A percentile compares a stretch with the other conserved stretches of the same genome.
Conservation (phyloP, 23 red algal species). For the Gracilariopsis chorda region DNA sequence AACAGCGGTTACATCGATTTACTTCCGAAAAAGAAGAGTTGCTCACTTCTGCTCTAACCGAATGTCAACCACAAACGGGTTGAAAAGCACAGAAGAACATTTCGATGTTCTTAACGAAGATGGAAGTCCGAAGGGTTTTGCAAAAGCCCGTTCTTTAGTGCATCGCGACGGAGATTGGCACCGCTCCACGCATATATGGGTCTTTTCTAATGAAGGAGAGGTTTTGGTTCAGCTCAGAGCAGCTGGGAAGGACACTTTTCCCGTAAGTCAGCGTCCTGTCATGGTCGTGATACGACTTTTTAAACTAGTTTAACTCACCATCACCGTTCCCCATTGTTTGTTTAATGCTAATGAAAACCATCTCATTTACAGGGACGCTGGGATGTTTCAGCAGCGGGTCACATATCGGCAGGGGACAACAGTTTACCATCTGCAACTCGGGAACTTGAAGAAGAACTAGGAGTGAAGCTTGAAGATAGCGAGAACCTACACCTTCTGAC, state of each 20-base stretch:
- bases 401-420: conserved; percentile 77
- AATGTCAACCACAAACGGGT: too few species aligned
- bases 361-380: conserved; percentile 54
- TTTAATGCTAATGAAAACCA: too few species aligned
- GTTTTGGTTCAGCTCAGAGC: conserved; percentile 75
- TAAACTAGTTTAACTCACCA: too few species aligned
- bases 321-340: not conserved
- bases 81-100: conserved; percentile 54
- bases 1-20: too few species aligned
- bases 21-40: too few species aligned
- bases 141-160: conserved; percentile 66
- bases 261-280: conserved; percentile 34
- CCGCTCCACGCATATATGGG: conserved; percentile 85
- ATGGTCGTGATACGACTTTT: too few species aligned
- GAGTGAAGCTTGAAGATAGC: conserved; percentile 36
- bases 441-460: conserved; percentile 88
- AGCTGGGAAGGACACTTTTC: conserved; percentile 83
- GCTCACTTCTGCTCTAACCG: too few species aligned
- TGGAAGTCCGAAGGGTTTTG: conserved; percentile 22
- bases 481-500: conserved; percentile 22
- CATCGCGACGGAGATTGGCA: conserved; percentile 93
- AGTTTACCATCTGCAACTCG: conserved; percentile 47
- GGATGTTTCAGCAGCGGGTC: conserved; percentile 92
- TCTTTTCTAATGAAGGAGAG: not conserved
- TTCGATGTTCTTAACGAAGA: conserved; percentile 73